Evolutionary conservation across 345 rosid genomes (phyloP), one percentile per base, ranked within the genome.

Genomic region (Litchi chinensis): DNA sequence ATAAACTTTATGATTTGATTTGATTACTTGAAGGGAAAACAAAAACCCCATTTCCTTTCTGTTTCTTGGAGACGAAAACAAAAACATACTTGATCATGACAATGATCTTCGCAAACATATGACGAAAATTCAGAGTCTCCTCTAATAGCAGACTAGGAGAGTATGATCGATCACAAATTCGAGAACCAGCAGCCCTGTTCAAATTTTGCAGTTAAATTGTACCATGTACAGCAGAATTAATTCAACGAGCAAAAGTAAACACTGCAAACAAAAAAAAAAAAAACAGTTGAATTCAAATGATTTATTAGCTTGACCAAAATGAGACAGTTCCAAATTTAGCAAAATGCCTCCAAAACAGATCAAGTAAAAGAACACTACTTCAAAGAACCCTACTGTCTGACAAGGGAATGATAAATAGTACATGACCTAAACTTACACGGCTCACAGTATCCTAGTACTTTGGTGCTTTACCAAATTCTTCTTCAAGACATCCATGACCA

Each of bases 401-500:
- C 70, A 57, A 54, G 16, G 18, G 15, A 72, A 15, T 11, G 74
- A 67, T 59, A 1, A 57, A 62, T 24, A 69, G 75, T 21, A 62
- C 66, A 76, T 19, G 41, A 39, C 62, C 67, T 68, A 68, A 69
- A 68, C 79, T 83, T 73, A 37, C 16, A 5, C 54, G 11, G 76
- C 74, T 73, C 65, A 28, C 12, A 57, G 28, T 22, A 21, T 68
- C 82, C 66, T 83, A 79, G 68, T 76, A 69, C n/a, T 22, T 59
- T 16, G 79, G 71, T 1, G 41, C 52, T 69, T 82, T 84, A 32
- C 82, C 80, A 86, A 80, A 71, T 79, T 79, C 69, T 79, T 83
- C 82, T 83, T 85, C 85, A 88, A 77, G 76, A 83, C 88, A 80
- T 86, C 89, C 91, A 86, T 88, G 13, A 88, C 91, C 0, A 86